phyloP scores from a whole-genome alignment of 345 rosid species.

The Rhizophora mangle region DNA sequence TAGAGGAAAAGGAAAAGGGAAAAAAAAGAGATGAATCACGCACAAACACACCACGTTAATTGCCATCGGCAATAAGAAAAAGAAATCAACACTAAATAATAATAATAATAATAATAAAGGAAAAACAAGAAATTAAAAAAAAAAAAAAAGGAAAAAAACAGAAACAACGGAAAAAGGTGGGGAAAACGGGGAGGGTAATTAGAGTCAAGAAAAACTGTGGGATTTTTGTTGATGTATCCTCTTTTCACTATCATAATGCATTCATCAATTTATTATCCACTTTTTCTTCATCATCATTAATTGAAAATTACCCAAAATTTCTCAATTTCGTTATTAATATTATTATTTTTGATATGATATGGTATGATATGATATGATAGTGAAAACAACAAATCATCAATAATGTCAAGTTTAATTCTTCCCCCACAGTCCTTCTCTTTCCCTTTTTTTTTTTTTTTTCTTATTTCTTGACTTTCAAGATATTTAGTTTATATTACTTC shows the following conservation, averaged over 20 bases:
- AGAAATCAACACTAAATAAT: neutral
- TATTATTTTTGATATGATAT: neutral
- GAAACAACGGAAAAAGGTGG: too few relatives aligned
- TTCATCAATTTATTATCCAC: too few relatives aligned
- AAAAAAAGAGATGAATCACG: too few relatives aligned
- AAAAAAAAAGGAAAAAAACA: neutral
- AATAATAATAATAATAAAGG: neutral
- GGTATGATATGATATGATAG: neutral
- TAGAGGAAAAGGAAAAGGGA: too few relatives aligned
- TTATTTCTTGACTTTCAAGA: conserved; percentile 37
- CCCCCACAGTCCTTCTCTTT: neutral
- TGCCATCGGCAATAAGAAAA: too few relatives aligned
- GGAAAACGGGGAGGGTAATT: conserved; percentile 30
- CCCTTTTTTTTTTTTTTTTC: neutral
- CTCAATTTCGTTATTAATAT: neutral
- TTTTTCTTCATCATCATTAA: too few relatives aligned
- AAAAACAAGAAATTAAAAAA: neutral
- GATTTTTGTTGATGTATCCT: conserved; percentile 13
- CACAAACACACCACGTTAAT: too few relatives aligned
- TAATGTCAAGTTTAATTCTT: too few relatives aligned
- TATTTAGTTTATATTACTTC: conserved; percentile 13
- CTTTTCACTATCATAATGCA: too few relatives aligned
- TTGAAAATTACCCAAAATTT: too few relatives aligned
- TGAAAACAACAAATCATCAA: too few relatives aligned
- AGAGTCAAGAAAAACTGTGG: conserved; percentile 22